Conservation (phyloP, 31 red algal species). For the Bonnemaisonia californica region DNA sequence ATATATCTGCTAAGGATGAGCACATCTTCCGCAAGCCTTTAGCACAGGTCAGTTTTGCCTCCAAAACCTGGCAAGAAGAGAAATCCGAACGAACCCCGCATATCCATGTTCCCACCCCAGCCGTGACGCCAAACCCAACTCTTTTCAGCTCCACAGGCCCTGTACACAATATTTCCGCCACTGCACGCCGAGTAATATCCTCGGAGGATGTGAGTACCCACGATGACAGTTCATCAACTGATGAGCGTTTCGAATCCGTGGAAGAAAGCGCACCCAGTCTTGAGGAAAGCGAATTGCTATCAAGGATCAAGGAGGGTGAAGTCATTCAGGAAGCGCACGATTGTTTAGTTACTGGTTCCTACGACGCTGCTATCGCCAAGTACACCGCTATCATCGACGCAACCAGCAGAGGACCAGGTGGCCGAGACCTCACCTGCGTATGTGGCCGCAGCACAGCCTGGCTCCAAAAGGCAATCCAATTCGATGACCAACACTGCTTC, state of each 20-base stretch:
- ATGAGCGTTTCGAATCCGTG: neutral
- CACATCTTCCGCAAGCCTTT: no score
- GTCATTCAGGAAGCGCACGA: neutral
- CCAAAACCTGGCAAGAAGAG: no score
- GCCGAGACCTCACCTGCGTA: neutral
- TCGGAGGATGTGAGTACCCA: no score
- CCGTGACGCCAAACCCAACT: no score
- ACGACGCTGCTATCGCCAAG: neutral
- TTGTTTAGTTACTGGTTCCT: neutral
- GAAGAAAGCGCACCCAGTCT: neutral
- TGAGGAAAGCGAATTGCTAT: neutral
- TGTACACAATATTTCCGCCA: no score
- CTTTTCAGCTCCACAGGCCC: slow-evolving; percentile 32
- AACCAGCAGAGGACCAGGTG: neutral
- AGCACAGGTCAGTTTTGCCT: no score
- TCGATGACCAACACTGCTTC: slow-evolving; percentile 15
- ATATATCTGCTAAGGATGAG: no score
- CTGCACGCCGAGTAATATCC: no score
- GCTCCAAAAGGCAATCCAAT: slow-evolving; percentile 1
- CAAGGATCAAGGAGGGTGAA: neutral
- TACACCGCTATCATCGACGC: neutral
- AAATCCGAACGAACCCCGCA: no score
- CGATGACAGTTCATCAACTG: neutral
- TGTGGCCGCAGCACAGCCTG: neutral
- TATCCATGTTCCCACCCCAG: no score